phyloP scores from a whole-genome alignment of 768 basidiomycete species.

The Pluteus cervinus region DNA sequence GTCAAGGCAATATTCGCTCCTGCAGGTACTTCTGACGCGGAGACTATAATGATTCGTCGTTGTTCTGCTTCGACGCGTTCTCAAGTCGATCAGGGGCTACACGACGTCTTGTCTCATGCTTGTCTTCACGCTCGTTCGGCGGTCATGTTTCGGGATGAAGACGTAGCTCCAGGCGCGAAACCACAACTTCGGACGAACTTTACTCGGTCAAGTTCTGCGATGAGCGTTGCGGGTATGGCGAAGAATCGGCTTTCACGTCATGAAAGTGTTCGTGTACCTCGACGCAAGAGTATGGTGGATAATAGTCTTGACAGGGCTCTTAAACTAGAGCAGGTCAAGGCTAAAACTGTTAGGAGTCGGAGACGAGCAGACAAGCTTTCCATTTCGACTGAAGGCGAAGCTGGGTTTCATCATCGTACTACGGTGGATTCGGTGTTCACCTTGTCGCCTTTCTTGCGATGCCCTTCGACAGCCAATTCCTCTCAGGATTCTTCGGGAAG shows the following conservation, averaged over 20 bases:
- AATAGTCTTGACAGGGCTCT: too few species aligned
- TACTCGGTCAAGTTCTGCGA: slow-evolving; percentile 49
- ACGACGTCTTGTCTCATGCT: slow-evolving; percentile 75
- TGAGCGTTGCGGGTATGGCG: slow-evolving; percentile 58
- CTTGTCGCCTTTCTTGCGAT: too few species aligned
- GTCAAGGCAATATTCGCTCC: slow-evolving; percentile 56
- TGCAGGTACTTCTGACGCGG: slow-evolving; percentile 44
- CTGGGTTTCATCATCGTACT: too few species aligned
- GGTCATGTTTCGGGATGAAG: slow-evolving; percentile 56
- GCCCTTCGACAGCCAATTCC: too few species aligned
- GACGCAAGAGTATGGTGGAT: slow-evolving; percentile 54
- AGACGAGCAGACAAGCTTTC: too few species aligned
- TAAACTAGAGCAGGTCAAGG: too few species aligned
- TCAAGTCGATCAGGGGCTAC: slow-evolving; percentile 70
- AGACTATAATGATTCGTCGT: slow-evolving; percentile 61
- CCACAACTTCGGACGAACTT: slow-evolving; percentile 36
- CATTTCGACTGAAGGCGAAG: too few species aligned
- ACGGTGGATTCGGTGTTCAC: too few species aligned
- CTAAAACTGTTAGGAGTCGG: too few species aligned
- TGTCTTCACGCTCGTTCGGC: slow-evolving; percentile 65
- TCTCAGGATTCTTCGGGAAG: too few species aligned
- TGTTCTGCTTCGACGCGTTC: slow-evolving; percentile 59
- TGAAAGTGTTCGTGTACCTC: slow-evolving; percentile 64
- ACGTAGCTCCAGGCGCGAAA: slow-evolving; percentile 52
- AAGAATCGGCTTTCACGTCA: slow-evolving; percentile 58